Percentiles rank a stretch among this genome's conserved stretches.
These are phyloP conservation scores for Isatis tinctoria DNA, from an alignment of 345 rosid species.

Conservation along the genomic window DNA sequence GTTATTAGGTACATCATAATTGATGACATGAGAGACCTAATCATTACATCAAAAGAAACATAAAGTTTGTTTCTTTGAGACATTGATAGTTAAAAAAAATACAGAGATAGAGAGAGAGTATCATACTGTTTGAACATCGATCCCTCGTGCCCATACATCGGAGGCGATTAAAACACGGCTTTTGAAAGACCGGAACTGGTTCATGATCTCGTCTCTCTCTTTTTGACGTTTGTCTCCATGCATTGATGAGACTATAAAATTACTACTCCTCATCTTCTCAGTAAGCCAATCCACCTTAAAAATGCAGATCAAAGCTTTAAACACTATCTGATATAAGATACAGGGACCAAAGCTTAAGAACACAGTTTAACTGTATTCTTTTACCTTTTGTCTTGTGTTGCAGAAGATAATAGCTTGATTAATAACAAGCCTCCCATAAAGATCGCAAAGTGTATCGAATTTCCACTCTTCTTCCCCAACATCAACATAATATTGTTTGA, in stretches of 20 bases:
- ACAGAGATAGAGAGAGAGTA: not conserved
- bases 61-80: not conserved
- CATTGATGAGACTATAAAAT: slow-evolving; percentile 93
- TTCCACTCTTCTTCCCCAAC: slow-evolving; percentile 99
- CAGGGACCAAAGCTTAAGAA: not conserved
- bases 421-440: slow-evolving; percentile 84
- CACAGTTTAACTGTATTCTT: not conserved
- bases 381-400: slow-evolving; percentile 90
- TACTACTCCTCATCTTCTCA: slow-evolving; percentile 83
- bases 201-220: slow-evolving; percentile 94
- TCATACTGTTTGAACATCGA: slow-evolving; percentile 90
- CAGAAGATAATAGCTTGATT: slow-evolving; percentile 96
- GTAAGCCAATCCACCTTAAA: slow-evolving; percentile 97
- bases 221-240: slow-evolving; percentile 99
- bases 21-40: slow-evolving; percentile 90
- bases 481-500: slow-evolving; percentile 82
- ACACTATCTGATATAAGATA: not conserved
- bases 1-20: slow-evolving; percentile 89
- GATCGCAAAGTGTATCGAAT: slow-evolving; percentile 92
- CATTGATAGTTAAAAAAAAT: not conserved
- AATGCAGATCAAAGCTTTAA: not conserved
- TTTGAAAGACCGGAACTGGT: slow-evolving; percentile 67
- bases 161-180: slow-evolving; percentile 92
- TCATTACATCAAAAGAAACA: not conserved
- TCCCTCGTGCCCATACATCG: slow-evolving; percentile 98